phyloP scores from a whole-genome alignment of 2,329 filamentous ascomycete species.

The Diplocarpon mali region DNA sequence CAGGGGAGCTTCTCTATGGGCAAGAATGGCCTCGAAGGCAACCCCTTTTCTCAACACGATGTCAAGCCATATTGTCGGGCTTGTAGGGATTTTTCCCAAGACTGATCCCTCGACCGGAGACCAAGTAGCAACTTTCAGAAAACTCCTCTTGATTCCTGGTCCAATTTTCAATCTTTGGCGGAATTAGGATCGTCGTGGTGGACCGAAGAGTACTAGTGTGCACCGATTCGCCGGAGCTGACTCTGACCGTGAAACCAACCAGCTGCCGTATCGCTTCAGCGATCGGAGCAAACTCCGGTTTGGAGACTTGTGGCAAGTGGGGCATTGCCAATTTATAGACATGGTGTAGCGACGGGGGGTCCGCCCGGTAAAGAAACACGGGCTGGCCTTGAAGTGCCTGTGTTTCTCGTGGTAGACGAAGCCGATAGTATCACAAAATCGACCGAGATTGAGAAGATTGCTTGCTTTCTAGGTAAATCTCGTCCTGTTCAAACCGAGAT shows the following conservation, averaged over 20 bases:
- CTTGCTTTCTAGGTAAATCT: constrained; percentile 28
- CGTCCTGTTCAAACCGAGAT: constrained; percentile 18
- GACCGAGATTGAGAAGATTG: constrained; percentile 58
- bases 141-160: constrained; percentile 56
- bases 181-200: constrained; percentile 68
- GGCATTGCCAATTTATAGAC: constrained; percentile 48
- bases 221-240: constrained; percentile 60
- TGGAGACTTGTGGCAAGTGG: constrained; percentile 76
- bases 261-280: constrained; percentile 66
- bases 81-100: constrained; percentile 74
- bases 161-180: constrained; percentile 68
- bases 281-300: constrained; percentile 70
- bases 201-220: constrained; percentile 67
- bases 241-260: constrained; percentile 54
- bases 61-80: constrained; percentile 56
- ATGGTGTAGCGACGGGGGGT: constrained; percentile 45
- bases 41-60: constrained; percentile 36
- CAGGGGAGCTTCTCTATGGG: constrained; percentile 73
- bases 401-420: constrained; percentile 70
- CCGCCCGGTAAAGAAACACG: constrained; percentile 61
- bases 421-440: constrained; percentile 67
- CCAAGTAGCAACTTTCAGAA: constrained; percentile 39
- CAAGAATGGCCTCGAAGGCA: constrained; percentile 48
- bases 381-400: constrained; percentile 59
- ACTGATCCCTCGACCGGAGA: constrained; percentile 49